Percentiles rank a stretch among this genome's conserved stretches.
These are phyloP conservation scores for Gaillardinia entomophila DNA, from an alignment of 805 yeast species.

Conservation along the genomic window DNA sequence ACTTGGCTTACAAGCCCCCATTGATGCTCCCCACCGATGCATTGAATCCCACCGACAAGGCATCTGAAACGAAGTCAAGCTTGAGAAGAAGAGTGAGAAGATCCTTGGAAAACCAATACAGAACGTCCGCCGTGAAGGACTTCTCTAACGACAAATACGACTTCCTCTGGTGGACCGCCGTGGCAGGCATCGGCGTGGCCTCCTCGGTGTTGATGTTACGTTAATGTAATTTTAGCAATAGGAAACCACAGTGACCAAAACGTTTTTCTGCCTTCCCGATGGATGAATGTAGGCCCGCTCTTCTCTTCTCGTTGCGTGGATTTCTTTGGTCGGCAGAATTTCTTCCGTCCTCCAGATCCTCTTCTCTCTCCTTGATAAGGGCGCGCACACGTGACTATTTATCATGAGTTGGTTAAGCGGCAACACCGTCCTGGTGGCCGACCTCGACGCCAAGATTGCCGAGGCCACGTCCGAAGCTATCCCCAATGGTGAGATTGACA, in stretches of 20 bases:
- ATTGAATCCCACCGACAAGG: conserved; percentile 70
- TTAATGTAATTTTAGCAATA: conserved; percentile 8
- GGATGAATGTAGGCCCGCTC: too few relatives aligned
- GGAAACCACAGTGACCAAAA: too few relatives aligned
- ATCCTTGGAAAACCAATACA: conserved; percentile 71
- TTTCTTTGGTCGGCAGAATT: too few relatives aligned
- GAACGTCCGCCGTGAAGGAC: conserved; percentile 66
- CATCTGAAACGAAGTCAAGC: conserved; percentile 27
- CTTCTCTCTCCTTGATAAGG: background rate
- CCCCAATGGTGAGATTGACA: conserved; percentile 85
- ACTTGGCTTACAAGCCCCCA: conserved; percentile 89
- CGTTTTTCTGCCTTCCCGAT: too few relatives aligned
- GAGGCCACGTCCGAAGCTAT: conserved; percentile 85
- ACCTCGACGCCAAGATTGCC: conserved; percentile 57
- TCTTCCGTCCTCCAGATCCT: background rate
- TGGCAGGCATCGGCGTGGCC: conserved; percentile 38
- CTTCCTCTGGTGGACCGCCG: conserved; percentile 52
- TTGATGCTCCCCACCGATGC: conserved; percentile 93
- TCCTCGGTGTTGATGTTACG: conserved; percentile 30
- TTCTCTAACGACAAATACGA: conserved; percentile 28
- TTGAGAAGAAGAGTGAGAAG: conserved; percentile 53
- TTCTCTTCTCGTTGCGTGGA: too few relatives aligned
- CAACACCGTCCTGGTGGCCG: conserved; percentile 24
- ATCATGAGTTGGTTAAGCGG: conserved; percentile 51
- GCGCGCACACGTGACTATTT: background rate